Percentiles rank a stretch among this genome's conserved stretches.
Conservation (phyloP, 23 red algal species). For the Gracilaria domingensis region DNA sequence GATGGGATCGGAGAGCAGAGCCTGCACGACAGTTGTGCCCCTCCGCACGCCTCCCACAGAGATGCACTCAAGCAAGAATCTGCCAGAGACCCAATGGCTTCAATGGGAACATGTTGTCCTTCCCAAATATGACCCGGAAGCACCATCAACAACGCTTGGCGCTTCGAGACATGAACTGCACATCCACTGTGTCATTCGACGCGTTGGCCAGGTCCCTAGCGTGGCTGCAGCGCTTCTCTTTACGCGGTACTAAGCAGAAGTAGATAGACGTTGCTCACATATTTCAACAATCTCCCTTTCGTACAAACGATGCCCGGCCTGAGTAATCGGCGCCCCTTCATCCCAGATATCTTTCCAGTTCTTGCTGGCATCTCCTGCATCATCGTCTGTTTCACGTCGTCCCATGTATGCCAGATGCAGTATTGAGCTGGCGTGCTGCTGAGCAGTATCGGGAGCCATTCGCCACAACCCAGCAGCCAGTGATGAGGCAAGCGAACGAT, state of each 20-base stretch:
- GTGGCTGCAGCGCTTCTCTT: slow-evolving; percentile 72
- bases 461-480: slow-evolving; percentile 61
- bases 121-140: slow-evolving; percentile 84
- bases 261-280: slow-evolving; percentile 40
- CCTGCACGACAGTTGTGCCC: slow-evolving; percentile 26
- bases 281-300: slow-evolving; percentile 68
- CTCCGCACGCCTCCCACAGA: slow-evolving; percentile 36
- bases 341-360: slow-evolving; percentile 79
- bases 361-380: slow-evolving; percentile 55
- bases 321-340: slow-evolving; percentile 67
- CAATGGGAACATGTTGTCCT: slow-evolving; percentile 40
- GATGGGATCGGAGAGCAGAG: slow-evolving; percentile 41
- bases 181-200: slow-evolving; percentile 42
- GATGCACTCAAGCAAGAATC: slow-evolving; percentile 12
- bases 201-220: slow-evolving; percentile 62
- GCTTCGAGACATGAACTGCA: slow-evolving; percentile 38
- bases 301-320: slow-evolving; percentile 68
- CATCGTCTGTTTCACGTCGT: slow-evolving; percentile 65
- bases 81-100: slow-evolving; percentile 60
- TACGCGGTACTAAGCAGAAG: slow-evolving; percentile 69
- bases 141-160: slow-evolving; percentile 55
- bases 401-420: slow-evolving; percentile 77
- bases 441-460: slow-evolving; percentile 72
- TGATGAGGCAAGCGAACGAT: slow-evolving; percentile 60
- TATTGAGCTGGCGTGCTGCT: slow-evolving; percentile 58